Conservation (phyloP, 1,139 yeast species). For the Kodamaea derodonti region DNA sequence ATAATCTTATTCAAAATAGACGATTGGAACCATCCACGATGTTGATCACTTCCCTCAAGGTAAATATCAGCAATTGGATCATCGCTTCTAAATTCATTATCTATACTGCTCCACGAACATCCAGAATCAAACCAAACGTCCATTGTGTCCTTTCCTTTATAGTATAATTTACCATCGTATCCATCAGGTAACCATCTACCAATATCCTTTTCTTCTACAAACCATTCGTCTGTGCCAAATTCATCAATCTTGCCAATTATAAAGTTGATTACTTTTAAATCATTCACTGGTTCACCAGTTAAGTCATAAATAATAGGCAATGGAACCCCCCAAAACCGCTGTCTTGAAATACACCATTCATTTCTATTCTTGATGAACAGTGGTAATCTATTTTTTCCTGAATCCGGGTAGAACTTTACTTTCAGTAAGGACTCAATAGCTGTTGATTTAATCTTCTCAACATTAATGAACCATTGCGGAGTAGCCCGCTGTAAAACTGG, state of each 20-base stretch:
- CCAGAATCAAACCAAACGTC: constrained; percentile 99
- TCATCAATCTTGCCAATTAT: constrained; percentile 51
- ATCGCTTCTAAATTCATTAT: constrained; percentile 17
- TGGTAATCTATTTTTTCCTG: constrained; percentile 65
- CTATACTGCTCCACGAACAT: constrained; percentile 71
- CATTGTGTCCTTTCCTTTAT: constrained; percentile 85
- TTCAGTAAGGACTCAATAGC: constrained; percentile 58
- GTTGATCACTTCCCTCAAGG: constrained; percentile 95
- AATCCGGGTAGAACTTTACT: constrained; percentile 69
- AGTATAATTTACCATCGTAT: constrained; percentile 37
- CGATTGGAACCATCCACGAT: constrained; percentile 98
- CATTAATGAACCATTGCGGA: constrained; percentile 95
- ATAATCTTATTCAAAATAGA: constrained; percentile 79
- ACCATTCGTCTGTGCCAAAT: constrained; percentile 80
- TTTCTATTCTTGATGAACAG: constrained; percentile 75
- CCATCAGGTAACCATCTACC: constrained; percentile 68
- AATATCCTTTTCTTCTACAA: constrained; percentile 48
- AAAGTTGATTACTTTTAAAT: constrained; percentile 46
- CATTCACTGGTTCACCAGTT: constrained; percentile 57
- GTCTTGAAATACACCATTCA: constrained; percentile 98
- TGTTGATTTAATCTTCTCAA: constrained; percentile 61
- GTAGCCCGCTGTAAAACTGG: constrained; percentile 96
- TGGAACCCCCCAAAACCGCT: constrained; percentile 98
- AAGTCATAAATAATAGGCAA: constrained; percentile 77
- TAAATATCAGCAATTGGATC: constrained; percentile 67